phyloP scores from a whole-genome alignment of 2,329 filamentous ascomycete species.

The Aspergillus pseudotamarii region DNA sequence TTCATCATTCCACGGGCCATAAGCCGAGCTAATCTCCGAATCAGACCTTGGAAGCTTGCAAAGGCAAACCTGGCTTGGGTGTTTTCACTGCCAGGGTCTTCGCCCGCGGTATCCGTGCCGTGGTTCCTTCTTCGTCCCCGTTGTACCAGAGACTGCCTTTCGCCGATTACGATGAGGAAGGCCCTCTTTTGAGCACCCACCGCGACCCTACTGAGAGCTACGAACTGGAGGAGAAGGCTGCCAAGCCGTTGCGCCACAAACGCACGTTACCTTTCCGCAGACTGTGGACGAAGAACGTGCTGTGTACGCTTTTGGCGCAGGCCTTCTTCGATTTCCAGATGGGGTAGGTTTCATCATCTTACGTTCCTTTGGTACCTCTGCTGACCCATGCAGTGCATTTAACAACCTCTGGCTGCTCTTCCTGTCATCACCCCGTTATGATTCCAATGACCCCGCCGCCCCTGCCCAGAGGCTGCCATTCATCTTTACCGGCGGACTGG shows the following conservation, averaged over 20 bases:
- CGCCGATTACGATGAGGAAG: constrained; percentile 39
- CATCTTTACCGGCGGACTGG: constrained; percentile 70
- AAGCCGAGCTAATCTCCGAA: constrained; percentile 10
- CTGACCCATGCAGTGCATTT: constrained; percentile 60
- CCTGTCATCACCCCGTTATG: constrained; percentile 69
- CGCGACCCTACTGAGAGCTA: constrained; percentile 37
- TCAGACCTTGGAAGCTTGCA: constrained; percentile 53
- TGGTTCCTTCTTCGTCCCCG: constrained; percentile 34
- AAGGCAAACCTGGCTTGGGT: constrained; percentile 51
- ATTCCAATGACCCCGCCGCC: constrained; percentile 40
- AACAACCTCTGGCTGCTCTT: constrained; percentile 78
- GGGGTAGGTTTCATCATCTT: constrained; percentile 31
- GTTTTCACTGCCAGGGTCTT: constrained; percentile 33
- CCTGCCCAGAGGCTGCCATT: constrained; percentile 54
- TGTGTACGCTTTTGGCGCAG: constrained; percentile 62
- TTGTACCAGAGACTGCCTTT: constrained; percentile 38
- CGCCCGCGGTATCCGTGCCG: constrained; percentile 26
- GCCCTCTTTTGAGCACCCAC: constrained; percentile 36
- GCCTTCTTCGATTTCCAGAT: constrained; percentile 75
- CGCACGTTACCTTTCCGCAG: constrained; percentile 50
- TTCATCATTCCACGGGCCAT: not conserved
- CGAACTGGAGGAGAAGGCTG: constrained; percentile 40
- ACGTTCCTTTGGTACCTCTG: not conserved
- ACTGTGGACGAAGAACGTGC: constrained; percentile 59
- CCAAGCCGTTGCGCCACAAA: constrained; percentile 40